Conservation (phyloP, 2,329 filamentous ascomycete genomes). For the Trichoderma cornu-damae region DNA sequence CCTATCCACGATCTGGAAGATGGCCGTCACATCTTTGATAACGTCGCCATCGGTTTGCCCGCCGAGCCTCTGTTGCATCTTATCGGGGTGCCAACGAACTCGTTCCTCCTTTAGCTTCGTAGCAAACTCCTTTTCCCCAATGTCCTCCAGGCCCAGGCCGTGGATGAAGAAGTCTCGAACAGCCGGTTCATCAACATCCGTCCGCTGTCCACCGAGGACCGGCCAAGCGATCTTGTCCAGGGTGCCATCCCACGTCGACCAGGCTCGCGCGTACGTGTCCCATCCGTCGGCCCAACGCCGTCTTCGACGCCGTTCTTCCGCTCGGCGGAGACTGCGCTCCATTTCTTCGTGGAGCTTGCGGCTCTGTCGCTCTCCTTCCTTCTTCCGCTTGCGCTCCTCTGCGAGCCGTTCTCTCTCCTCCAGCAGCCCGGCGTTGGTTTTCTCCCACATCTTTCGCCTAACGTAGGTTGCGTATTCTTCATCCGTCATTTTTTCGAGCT, state of each 20-base stretch:
- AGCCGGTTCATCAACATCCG: slow-evolving; percentile 52
- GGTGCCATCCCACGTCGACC: slow-evolving; percentile 51
- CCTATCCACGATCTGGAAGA: slow-evolving; percentile 85
- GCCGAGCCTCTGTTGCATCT: slow-evolving; percentile 86
- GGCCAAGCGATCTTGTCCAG: slow-evolving; percentile 63
- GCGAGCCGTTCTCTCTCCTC: slow-evolving; percentile 66
- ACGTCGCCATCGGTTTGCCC: slow-evolving; percentile 64
- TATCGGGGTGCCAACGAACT: slow-evolving; percentile 95
- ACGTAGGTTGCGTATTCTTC: slow-evolving; percentile 89
- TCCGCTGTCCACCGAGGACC: slow-evolving; percentile 52
- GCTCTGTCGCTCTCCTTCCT: slow-evolving; percentile 47
- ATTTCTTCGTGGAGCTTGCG: slow-evolving; percentile 57
- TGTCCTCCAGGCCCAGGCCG: slow-evolving; percentile 39
- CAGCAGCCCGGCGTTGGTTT: slow-evolving; percentile 76
- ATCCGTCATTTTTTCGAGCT: slow-evolving; percentile 81
- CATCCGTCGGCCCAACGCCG: slow-evolving; percentile 57
- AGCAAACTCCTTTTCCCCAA: slow-evolving; percentile 43
- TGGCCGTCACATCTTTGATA: slow-evolving; percentile 75
- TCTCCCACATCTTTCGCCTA: slow-evolving; percentile 89
- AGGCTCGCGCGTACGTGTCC: slow-evolving; percentile 58
- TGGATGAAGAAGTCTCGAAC: slow-evolving; percentile 65
- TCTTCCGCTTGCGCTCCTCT: slow-evolving; percentile 46
- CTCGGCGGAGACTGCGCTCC: slow-evolving; percentile 62
- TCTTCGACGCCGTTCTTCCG: slow-evolving; percentile 55
- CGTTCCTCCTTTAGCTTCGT: slow-evolving; percentile 71